Evolutionary conservation across 768 basidiomycete species (phyloP), one percentile per base, ranked within the genome.

Genomic region (Clavulina sp.): DNA sequence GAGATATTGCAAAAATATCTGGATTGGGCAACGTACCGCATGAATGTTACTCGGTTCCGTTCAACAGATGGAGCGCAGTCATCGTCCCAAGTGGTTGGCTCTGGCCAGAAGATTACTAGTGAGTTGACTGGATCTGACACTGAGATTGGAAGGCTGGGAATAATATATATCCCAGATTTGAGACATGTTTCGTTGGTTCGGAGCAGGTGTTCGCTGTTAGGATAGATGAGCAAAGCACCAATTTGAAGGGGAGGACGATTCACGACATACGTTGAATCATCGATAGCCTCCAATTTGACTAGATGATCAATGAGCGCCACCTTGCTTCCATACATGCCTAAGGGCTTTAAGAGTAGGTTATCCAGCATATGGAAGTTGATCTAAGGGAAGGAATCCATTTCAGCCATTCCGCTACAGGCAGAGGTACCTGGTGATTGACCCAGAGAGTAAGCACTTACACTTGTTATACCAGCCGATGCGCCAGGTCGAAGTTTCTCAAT

Each of bases 241-340:
- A n/a, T n/a, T n/a, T n/a, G n/a, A n/a, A n/a, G n/a, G n/a, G n/a
- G n/a, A n/a, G n/a, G n/a, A n/a, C n/a, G n/a, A n/a, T n/a, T n/a
- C n/a, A 30, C 13, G 26, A 57, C 76, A 43, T 52, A 76, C 78
- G 57, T 65, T 2, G 58, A 55, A 1, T 67, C 61, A 54, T 70
- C 64, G 38, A 77, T 57, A 4, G 62, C 62, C 2, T 56, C 62
- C 6, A 70, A 58, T 3, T 65, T 59, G 13, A 54, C 54, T 0
- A 80, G 59, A 43, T 77, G 71, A 6, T 64, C 60, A 5, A 72
- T 68, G 16, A 80, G 73, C 54, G 73, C 69, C 3, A 65, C 58
- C 58, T 69, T 74, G 56, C 70, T 73, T 0, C 78, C 78, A 54
- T 80, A 80, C 1, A 80, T 54, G 1, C 78, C 78, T 3, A 75